Conservation (phyloP, 345 rosid species). For the Theobroma cacao region DNA sequence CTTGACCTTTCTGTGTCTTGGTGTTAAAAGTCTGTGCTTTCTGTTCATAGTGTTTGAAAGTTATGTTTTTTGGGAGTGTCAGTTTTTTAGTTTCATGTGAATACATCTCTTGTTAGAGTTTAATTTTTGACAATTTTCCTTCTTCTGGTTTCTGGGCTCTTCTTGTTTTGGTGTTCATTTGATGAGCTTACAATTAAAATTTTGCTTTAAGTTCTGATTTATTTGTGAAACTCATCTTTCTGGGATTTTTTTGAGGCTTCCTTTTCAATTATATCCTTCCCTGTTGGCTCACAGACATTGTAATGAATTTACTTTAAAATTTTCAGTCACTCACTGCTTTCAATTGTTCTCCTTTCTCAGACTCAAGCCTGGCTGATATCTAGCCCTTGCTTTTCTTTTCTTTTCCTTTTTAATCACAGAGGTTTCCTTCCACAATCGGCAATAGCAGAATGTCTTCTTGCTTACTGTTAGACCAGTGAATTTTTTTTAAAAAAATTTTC, state of each 20-base stretch:
- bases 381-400: background rate
- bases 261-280: background rate
- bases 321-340: background rate
- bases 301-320: background rate
- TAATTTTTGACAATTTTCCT: background rate
- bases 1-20: background rate
- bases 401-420: background rate
- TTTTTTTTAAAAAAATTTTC: no score
- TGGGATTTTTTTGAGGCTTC: background rate
- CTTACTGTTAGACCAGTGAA: background rate
- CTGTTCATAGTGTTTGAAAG: conserved; percentile 7
- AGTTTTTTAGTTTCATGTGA: conserved; percentile 4
- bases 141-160: conserved; percentile 5
- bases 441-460: background rate
- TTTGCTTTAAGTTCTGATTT: background rate
- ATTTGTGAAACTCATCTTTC: background rate
- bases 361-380: background rate
- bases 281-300: background rate
- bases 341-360: background rate
- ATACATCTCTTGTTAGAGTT: conserved; percentile 1
- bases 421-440: background rate
- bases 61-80: background rate
- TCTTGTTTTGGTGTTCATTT: background rate
- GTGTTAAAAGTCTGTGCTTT: background rate
- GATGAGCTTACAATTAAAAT: background rate